These are phyloP conservation scores for Hypoxylon intermedium DNA, from an alignment of 495 filamentous ascomycete species.

Conservation along the genomic window DNA sequence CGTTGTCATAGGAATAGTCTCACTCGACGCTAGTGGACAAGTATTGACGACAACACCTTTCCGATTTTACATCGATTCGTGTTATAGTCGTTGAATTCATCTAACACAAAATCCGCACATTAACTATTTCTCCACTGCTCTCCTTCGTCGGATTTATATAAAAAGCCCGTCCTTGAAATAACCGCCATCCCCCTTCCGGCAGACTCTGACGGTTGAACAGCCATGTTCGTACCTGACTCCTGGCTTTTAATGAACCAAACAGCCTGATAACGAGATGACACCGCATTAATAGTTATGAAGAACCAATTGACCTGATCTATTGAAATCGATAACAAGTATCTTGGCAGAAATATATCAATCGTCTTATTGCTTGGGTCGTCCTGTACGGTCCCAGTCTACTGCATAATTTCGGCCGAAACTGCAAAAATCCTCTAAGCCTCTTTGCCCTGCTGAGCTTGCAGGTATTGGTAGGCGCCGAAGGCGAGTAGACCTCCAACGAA, in stretches of 20 bases:
- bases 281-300: constrained; percentile 17
- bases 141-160: constrained; percentile 19
- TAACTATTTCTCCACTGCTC: constrained; percentile 1
- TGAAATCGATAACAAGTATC: constrained; percentile 23
- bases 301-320: constrained; percentile 33
- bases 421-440: constrained; percentile 27
- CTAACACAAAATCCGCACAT: constrained; percentile 1
- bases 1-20: not conserved
- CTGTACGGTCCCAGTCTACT: constrained; percentile 6
- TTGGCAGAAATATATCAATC: constrained; percentile 28
- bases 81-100: constrained; percentile 5
- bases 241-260: constrained; percentile 15
- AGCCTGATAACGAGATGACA: constrained; percentile 4
- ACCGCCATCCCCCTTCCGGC: constrained; percentile 11
- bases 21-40: not conserved
- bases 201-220: constrained; percentile 17
- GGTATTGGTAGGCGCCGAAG: constrained; percentile 86
- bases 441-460: constrained; percentile 66
- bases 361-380: constrained; percentile 21
- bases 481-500: constrained; percentile 78
- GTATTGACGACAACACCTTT: not conserved
- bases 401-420: constrained; percentile 2
- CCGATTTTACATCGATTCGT: too few species aligned
- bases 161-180: constrained; percentile 17
- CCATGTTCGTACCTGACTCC: constrained; percentile 5